Base-by-base conservation (phyloP, 2,329 filamentous ascomycete genomes). In the Plenodomus tracheiphilus region DNA sequence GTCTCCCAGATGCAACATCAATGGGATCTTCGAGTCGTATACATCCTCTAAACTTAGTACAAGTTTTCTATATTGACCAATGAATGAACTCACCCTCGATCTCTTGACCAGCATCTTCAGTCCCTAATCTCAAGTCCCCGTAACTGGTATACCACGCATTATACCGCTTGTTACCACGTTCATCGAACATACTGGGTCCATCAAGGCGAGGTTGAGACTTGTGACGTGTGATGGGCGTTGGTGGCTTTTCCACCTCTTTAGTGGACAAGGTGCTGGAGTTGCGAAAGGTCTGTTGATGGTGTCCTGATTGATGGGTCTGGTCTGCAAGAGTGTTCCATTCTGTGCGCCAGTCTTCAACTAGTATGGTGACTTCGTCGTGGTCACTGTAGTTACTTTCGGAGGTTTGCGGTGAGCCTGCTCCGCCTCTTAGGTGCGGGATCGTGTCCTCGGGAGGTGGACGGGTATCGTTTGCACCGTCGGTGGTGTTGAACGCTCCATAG, bases 291-390 rank as follows among this genome's bases (percentile, higher is more conserved):
- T 32, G 38, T 16, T 19, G 37, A 15, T n/a, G 34, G 11, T 11
- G 18, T 2, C n/a, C n/a, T n/a, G 37, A 32, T n/a, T 18, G 25
- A 16, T 37, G 45, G 7, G 32, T 39, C 30, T 35, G 41, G 10
- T 4, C n/a, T 6, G 41, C 41, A 13, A 48, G 28, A 17, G 45
- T 2, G 5, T 39, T 11, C 49, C 41, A 52, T n/a, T 48, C 49
- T 3, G 19, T 15, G 28, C 4, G 34, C 45, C 49, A 52, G 18
- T 50, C 43, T 30, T 50, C 43, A 2, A 7, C 18, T 6, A 47
- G 39, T 10, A 40, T 34, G 9, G n/a, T 18, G 10, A 38, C 6
- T 6, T 7, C 28, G 28, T 11, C 15, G 11, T 32, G 28, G 8
- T 32, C 11, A 15, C 28, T 32, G 11, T 32, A 32, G 4, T 11